Evolutionary conservation across 2,329 filamentous ascomycete species (phyloP).

Genomic region (Hymenoscyphus fraxineus): DNA sequence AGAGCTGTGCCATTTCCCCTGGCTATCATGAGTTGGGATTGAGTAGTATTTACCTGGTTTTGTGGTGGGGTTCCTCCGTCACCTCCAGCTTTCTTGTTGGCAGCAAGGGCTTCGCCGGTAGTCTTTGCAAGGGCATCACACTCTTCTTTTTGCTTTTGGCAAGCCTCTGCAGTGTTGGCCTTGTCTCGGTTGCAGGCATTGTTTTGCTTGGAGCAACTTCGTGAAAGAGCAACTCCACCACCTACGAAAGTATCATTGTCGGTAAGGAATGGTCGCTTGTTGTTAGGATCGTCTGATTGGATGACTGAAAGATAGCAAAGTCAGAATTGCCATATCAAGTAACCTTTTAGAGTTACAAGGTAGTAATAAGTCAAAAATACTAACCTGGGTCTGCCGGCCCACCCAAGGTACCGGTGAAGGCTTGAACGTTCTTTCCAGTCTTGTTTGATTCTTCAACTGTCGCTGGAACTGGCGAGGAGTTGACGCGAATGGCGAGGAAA

Average conservation of each 20-base stretch:
- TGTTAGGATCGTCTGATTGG: constrained; percentile 39
- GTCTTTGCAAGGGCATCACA: constrained; percentile 36
- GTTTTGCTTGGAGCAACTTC: constrained; percentile 58
- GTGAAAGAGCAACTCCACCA: constrained; percentile 51
- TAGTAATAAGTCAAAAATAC: too few species aligned
- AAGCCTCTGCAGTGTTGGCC: constrained; percentile 42
- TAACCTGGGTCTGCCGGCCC: constrained; percentile 37
- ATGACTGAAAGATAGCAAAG: constrained; percentile 41
- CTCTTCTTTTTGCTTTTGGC: constrained; percentile 50
- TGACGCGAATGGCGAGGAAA: neutral
- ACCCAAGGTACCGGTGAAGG: constrained; percentile 45
- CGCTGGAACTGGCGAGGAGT: neutral
- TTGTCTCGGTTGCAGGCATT: constrained; percentile 53
- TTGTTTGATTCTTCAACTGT: neutral
- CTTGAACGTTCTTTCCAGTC: constrained; percentile 36
- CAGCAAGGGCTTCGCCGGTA: neutral
- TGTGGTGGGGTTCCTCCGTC: too few species aligned
- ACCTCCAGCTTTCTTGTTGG: neutral
- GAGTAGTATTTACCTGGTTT: too few species aligned
- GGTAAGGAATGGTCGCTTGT: constrained; percentile 51
- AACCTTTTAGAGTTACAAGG: too few species aligned
- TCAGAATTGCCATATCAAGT: too few species aligned
- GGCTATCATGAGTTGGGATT: too few species aligned
- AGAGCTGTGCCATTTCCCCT: too few species aligned
- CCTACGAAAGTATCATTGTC: constrained; percentile 56